Evolutionary conservation across 2,329 filamentous ascomycete species (phyloP), one percentile per base, ranked within the genome.

Genomic region (Balansia obtecta): DNA sequence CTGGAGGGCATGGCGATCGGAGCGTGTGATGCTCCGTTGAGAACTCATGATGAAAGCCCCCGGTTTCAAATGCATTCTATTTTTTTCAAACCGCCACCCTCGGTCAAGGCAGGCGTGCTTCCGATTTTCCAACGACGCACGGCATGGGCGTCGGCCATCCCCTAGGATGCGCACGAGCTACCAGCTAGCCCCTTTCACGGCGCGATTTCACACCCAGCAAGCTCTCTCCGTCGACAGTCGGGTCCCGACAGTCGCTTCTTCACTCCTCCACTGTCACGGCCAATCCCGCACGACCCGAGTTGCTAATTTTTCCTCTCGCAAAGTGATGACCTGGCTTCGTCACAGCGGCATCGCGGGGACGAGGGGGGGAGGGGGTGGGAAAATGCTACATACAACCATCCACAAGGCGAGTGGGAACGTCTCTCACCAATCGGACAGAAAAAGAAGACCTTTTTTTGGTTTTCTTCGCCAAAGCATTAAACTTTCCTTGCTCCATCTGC

Each of bases 41-140:
- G 33, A 32, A 44, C 45, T 27, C 40, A 48, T 37, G 18, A 52
- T 18, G 50, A 52, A 38, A 45, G 46, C 50, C 39, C 30, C 15
- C 42, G 34, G 50, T 52, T 49, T 52, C 46, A 52, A 41, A 37
- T 30, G 22, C 16, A 18, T 22, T 50, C 43, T 41, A 27, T 44
- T 37, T 22, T 39, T 47, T 37, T 40, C 34, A 37, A 12, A 10
- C 34, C 34, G 11, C 45, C 37, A 27, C 27, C 39, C 32, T 20
- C 44, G 8, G 16, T 37, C 40, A 22, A 43, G 40, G n/a, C 32
- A 42, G 30, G 42, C 15, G 39, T 34, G 22, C 32, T 20, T n/a
- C 41, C 18, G 27, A 32, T 13, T 32, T 27, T 30, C 22, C 15
- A 44, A 39, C 41, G 34, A 37, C 11, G 34, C 34, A 15, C 34